phyloP scores from a whole-genome alignment of 768 basidiomycete species.

The Suillus hirtellus region DNA sequence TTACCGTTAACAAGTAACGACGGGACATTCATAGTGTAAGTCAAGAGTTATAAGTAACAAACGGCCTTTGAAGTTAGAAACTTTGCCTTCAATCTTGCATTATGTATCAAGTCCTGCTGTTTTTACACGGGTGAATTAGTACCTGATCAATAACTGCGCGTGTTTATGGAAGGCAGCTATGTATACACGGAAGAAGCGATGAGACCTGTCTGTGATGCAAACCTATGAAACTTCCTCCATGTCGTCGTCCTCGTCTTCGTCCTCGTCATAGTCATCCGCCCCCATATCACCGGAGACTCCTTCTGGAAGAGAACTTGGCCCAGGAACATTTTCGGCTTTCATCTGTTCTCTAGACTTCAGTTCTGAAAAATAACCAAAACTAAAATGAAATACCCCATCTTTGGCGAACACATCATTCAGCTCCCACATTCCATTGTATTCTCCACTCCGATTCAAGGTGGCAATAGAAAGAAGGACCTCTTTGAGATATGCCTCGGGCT shows the following conservation, averaged over 20 bases:
- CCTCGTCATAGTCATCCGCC: conserved; percentile 48
- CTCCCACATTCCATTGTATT: conserved; percentile 80
- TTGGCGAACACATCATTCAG: conserved; percentile 73
- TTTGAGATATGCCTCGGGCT: conserved; percentile 86
- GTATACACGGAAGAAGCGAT: conserved; percentile 7
- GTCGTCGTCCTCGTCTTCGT: conserved; percentile 52
- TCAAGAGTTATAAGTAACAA: not conserved
- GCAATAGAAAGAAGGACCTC: conserved; percentile 80
- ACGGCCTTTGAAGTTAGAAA: not conserved
- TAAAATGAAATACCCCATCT: conserved; percentile 47
- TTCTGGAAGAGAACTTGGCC: conserved; percentile 31
- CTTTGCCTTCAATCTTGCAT: too few species aligned
- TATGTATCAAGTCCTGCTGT: not conserved
- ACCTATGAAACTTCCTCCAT: conserved; percentile 72
- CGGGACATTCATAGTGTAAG: conserved; percentile 12
- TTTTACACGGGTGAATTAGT: not conserved
- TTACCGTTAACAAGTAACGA: conserved; percentile 43
- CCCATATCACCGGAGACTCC: conserved; percentile 20
- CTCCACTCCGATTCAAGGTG: conserved; percentile 74
- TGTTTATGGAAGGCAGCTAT: not conserved
- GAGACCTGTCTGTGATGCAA: conserved; percentile 14
- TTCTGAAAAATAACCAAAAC: conserved; percentile 1
- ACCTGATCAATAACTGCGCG: too few species aligned
- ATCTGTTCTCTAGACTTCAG: conserved; percentile 32
- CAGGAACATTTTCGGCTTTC: conserved; percentile 48